Evolutionary conservation across 139 green algal species (phyloP).

Genomic region (Picochlorum costavermella): DNA sequence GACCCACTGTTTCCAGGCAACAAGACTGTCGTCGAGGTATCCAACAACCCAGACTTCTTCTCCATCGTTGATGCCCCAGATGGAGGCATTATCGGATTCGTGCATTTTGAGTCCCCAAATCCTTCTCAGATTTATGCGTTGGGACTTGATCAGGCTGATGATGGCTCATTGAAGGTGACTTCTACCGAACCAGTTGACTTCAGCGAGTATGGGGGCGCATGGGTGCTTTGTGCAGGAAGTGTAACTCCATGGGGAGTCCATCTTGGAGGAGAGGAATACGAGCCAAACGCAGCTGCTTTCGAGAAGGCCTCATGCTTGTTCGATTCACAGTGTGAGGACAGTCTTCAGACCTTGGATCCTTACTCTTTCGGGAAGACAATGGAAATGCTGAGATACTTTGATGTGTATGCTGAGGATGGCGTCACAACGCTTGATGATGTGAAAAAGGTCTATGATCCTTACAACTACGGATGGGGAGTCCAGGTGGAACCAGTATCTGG

Average conservation of each 20-base stretch:
- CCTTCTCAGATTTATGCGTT: slow-evolving; percentile 15
- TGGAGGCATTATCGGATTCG: slow-evolving; percentile 15
- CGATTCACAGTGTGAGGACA: background rate
- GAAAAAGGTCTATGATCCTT: slow-evolving; percentile 15
- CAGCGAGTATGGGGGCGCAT: background rate
- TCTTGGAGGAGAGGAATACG: slow-evolving; percentile 34
- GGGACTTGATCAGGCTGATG: slow-evolving; percentile 5
- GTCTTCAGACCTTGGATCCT: slow-evolving; percentile 2
- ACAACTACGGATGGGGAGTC: slow-evolving; percentile 19
- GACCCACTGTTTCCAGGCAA: background rate
- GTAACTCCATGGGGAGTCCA: slow-evolving; percentile 29
- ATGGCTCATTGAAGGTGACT: slow-evolving; percentile 7
- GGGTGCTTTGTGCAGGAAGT: slow-evolving; percentile 12
- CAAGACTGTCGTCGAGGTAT: slow-evolving; percentile 5
- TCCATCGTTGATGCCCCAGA: slow-evolving; percentile 19
- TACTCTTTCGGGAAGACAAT: background rate
- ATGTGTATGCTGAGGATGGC: slow-evolving; percentile 8
- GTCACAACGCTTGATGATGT: slow-evolving; percentile 8
- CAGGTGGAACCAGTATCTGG: background rate
- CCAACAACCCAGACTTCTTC: slow-evolving; percentile 28
- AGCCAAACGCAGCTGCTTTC: slow-evolving; percentile 20
- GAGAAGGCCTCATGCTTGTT: slow-evolving; percentile 1
- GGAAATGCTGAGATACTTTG: slow-evolving; percentile 16
- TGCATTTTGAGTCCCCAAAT: slow-evolving; percentile 28
- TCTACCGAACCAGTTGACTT: slow-evolving; percentile 5